phyloP scores from a whole-genome alignment of 257 asterid species.

The Paraleonurus japonicus region DNA sequence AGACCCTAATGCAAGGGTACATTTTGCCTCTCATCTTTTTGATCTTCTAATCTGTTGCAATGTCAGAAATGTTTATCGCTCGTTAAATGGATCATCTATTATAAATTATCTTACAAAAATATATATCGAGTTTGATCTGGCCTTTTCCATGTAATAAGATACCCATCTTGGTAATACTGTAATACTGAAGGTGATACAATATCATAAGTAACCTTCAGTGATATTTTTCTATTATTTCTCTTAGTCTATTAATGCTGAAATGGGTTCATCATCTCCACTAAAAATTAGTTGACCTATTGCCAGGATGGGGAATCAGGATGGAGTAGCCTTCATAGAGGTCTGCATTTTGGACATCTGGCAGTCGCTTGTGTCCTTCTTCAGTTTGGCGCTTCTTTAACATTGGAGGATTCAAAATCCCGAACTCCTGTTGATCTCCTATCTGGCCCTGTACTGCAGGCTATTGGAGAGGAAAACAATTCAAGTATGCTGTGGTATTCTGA shows the following conservation, averaged over 20 bases:
- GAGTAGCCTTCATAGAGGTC: constrained; percentile 96
- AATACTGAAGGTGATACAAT: constrained; percentile 22
- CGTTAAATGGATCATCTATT: background rate
- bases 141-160: constrained; percentile 8
- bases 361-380: constrained; percentile 90
- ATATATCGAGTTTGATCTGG: background rate
- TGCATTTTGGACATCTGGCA: constrained; percentile 96
- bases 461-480: constrained; percentile 52
- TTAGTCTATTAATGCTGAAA: constrained; percentile 10
- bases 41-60: constrained; percentile 27
- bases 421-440: constrained; percentile 88
- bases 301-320: constrained; percentile 99
- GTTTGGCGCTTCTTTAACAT: constrained; percentile 65
- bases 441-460: constrained; percentile 78
- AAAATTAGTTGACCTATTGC: constrained; percentile 20
- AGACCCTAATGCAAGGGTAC: constrained; percentile 97
- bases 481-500: constrained; percentile 37
- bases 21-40: constrained; percentile 33
- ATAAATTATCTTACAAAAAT: background rate
- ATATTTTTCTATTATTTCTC: constrained; percentile 9
- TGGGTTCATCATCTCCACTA: background rate
- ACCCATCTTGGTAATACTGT: constrained; percentile 1
- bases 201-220: constrained; percentile 16
- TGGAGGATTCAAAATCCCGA: constrained; percentile 84
- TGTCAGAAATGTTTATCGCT: background rate